Percentiles rank a stretch among this genome's conserved stretches.
These are phyloP conservation scores for Mycena sanguinolenta DNA, from an alignment of 768 basidiomycete species.

Conservation along the genomic window DNA sequence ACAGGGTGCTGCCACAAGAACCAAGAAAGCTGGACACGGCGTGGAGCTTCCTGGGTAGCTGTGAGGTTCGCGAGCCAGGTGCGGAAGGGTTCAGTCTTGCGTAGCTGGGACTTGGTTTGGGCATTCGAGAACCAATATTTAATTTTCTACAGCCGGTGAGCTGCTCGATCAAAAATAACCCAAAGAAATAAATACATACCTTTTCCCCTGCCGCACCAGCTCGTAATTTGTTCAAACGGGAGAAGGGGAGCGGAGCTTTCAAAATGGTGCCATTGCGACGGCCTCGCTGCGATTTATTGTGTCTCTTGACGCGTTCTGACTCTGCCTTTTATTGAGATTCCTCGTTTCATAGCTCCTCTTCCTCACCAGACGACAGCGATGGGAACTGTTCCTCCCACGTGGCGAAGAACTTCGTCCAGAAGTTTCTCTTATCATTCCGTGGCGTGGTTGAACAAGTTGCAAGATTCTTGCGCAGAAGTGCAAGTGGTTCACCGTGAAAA, in stretches of 20 bases:
- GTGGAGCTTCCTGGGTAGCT: too few relatives aligned
- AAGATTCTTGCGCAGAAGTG: background rate
- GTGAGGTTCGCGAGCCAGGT: background rate
- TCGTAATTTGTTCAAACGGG: background rate
- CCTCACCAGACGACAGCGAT: too few relatives aligned
- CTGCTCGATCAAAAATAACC: too few relatives aligned
- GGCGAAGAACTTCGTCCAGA: too few relatives aligned
- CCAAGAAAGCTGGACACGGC: background rate
- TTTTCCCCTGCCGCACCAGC: background rate
- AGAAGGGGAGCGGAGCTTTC: background rate
- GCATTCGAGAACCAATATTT: background rate
- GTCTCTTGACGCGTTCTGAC: background rate
- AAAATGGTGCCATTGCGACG: too few relatives aligned
- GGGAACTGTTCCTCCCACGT: too few relatives aligned
- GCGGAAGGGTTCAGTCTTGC: background rate
- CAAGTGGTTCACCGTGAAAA: background rate
- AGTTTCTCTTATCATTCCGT: too few relatives aligned
- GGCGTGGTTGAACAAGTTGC: too few relatives aligned
- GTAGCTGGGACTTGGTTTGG: background rate
- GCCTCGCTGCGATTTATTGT: background rate
- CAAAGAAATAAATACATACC: background rate
- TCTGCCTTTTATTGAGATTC: too few relatives aligned
- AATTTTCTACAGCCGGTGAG: background rate
- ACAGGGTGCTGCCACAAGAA: background rate
- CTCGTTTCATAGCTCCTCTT: too few relatives aligned